Evolutionary conservation across 176 grass and related monocot genomes (phyloP), one percentile per base, ranked within the genome.

Genomic region (Pontederia crassipes): DNA sequence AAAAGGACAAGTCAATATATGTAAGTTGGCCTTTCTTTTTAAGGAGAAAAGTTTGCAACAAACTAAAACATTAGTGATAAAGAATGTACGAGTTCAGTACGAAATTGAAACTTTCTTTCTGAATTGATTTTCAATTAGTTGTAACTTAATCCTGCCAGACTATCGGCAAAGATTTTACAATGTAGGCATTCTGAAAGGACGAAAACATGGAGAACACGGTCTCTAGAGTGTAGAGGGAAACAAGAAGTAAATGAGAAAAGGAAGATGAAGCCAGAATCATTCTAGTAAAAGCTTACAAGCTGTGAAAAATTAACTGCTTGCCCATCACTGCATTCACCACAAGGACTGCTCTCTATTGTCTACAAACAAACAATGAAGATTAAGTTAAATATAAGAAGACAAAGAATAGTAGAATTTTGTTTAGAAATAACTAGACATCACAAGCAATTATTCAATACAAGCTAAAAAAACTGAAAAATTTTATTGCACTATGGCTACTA

Each of bases 261-360:
- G 9, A 65, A 47, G 45, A 51, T 6, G 50, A 46, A 48, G 11
- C 45, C 17, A 47, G 52, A 66, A 65, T 48, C 59, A 9, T 8
- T 58, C 48, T 64, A 52, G 68, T 57, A 49, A 45, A 80, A 78
- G 81, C 87, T 73, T 55, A 99, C 94, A 65, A 99, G 77, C 74
- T 89, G 94, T 62, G 94, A 99, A 76, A 99, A 89, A 62, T 84
- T 83, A 70, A 99, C 84, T 61, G 81, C 85, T 78, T 80, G 85
- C 55, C 82, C 85, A 77, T 99, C 85, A 75, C 77, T 83, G 75
- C 78, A 86, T 11, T 89, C 85, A 48, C 79, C 82, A 74, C 69
- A 86, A 55, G 85, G 80, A 77, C 85, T 93, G 70, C 94, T 99
- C 82, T 99, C 94, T 83, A 99, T 72, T 62, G 85, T 99, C 94